Percentiles rank a stretch among this genome's conserved stretches.
These are phyloP conservation scores for Azolla pinnata DNA, from an alignment of 75 land plant genomes.

Conservation along the genomic window DNA sequence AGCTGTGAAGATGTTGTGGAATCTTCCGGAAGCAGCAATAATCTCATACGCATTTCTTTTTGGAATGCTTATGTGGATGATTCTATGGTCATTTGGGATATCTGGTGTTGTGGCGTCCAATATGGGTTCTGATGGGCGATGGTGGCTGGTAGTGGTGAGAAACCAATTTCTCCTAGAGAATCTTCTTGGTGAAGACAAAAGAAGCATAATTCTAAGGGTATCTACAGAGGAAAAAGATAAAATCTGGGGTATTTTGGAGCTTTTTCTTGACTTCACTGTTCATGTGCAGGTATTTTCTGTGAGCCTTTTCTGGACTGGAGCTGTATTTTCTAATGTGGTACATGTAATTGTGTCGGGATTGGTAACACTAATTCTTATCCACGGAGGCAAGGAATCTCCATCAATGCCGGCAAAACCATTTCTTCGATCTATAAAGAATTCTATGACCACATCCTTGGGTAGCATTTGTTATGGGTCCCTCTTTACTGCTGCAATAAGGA, in stretches of 20 bases:
- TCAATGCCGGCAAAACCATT: constrained; percentile 64
- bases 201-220: no score
- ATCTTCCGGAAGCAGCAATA: constrained; percentile 62
- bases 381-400: constrained; percentile 43
- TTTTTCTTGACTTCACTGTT: background rate
- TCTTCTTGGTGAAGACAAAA: background rate
- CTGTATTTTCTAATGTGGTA: constrained; percentile 76
- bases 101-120: constrained; percentile 72
- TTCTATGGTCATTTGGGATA: constrained; percentile 79
- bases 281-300: constrained; percentile 57
- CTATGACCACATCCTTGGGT: constrained; percentile 77
- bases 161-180: background rate
- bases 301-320: constrained; percentile 94
- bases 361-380: constrained; percentile 66
- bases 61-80: constrained; percentile 82
- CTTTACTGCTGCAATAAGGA: constrained; percentile 79
- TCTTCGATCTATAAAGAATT: constrained; percentile 44
- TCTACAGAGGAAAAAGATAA: no score
- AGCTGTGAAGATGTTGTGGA: constrained; percentile 68
- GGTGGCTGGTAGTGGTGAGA: constrained; percentile 93
- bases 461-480: constrained; percentile 95
- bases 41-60: constrained; percentile 64
- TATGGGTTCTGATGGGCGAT: constrained; percentile 52
- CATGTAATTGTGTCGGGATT: constrained; percentile 86
- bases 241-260: background rate